Base-by-base conservation (phyloP, 2,329 filamentous ascomycete species). In the Aureobasidium musti region DNA sequence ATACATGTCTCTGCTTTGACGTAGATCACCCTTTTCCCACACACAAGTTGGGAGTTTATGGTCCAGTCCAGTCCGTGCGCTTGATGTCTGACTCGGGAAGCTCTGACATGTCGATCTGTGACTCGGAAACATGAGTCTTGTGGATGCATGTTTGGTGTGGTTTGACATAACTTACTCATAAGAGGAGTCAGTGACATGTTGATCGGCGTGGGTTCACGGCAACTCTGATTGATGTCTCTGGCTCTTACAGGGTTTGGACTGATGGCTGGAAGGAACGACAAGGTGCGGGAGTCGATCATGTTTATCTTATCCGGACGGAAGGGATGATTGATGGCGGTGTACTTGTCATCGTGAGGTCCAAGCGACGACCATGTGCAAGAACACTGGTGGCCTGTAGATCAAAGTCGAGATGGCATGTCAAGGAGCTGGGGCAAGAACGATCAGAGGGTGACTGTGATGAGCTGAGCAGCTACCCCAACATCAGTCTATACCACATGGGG, bases 121-220 rank as follows among this genome's bases (percentile, higher is more conserved):
- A 41, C 53, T 56, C 53, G 21, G 7, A 2, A 2, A n/a, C 53
- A 56, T 56, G 53, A 56, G 23, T 41, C 50, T 54, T 54, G 14
- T 30, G 10, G 21, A 45, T n/a, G n/a, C n/a, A n/a, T 1, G 19
- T 11, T 45, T 13, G 8, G 43, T 45, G 5, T 43, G 11, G n/a
- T 21, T 0, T n/a, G n/a, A n/a, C n/a, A n/a, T n/a, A n/a, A n/a
- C n/a, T n/a, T n/a, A n/a, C n/a, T n/a, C n/a, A n/a, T n/a, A n/a
- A n/a, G 21, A 21, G 10, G 3, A 28, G 13, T 14, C 47, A 50
- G 17, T 37, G 3, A 11, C 26, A 52, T 35, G n/a, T 37, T 37
- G 35, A 56, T 56, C 35, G 23, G 26, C 35, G 35, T 41, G 5
- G 35, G 7, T 56, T 56, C 35, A 56, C 35, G 41, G 53, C n/a